Evolutionary conservation across 2,329 filamentous ascomycete genomes (phyloP).

Genomic region (Seiridium cupressi): DNA sequence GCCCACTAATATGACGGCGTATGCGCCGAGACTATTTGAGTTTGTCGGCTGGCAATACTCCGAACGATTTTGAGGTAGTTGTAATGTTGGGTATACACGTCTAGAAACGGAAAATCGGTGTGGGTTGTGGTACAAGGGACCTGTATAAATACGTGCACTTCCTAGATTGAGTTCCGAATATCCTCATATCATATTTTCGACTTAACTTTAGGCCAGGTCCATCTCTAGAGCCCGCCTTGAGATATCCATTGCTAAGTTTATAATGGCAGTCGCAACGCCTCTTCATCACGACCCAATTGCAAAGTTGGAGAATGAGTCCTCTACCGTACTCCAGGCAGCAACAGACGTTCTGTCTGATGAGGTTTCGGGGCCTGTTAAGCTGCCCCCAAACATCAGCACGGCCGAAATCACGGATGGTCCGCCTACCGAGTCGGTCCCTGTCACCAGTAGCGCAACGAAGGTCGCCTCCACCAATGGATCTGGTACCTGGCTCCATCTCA

Average conservation of each 20-base stretch:
- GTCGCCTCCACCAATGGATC: not conserved
- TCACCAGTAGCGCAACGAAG: not conserved
- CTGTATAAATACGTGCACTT: no score
- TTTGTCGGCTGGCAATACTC: no score
- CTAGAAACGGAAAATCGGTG: no score
- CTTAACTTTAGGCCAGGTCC: not conserved
- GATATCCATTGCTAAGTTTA: not conserved
- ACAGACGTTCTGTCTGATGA: not conserved
- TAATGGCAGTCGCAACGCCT: not conserved
- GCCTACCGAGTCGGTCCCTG: not conserved
- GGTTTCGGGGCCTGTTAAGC: not conserved
- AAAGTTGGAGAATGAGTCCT: not conserved
- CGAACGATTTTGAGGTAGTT: no score
- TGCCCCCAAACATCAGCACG: not conserved
- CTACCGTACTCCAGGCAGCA: not conserved
- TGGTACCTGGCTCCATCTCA: slow-evolving; percentile 14
- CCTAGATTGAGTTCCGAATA: no score
- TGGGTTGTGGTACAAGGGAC: no score
- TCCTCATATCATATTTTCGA: not conserved
- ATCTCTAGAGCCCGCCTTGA: not conserved
- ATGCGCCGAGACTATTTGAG: not conserved
- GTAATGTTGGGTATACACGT: no score
- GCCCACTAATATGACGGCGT: not conserved
- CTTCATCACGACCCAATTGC: not conserved
- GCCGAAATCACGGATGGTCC: not conserved